phyloP scores from a whole-genome alignment of 1,284 basidiomycete genomes.

The Cryptococcus jaspeensis region DNA sequence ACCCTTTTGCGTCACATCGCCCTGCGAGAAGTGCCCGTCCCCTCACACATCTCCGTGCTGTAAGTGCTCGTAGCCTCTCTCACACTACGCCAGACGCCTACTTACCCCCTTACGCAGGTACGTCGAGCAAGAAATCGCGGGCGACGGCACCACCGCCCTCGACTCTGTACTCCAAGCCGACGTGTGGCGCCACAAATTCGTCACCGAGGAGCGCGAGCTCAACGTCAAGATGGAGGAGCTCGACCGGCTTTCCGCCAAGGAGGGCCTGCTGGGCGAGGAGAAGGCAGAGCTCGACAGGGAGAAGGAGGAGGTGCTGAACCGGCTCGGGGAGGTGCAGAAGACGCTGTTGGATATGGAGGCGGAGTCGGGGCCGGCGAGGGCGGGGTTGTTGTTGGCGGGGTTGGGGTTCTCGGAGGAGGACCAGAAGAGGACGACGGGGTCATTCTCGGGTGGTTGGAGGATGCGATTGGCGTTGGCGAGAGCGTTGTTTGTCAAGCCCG shows the following conservation, averaged over 20 bases:
- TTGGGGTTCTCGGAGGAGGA: slow-evolving; percentile 88
- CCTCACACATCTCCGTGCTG: slow-evolving; percentile 90
- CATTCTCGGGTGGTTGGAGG: slow-evolving; percentile 98
- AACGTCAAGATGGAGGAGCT: slow-evolving; percentile 70
- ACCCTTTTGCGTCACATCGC: slow-evolving; percentile 95
- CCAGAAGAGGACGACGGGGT: slow-evolving; percentile 74
- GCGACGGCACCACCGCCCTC: slow-evolving; percentile 88
- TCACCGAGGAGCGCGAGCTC: slow-evolving; percentile 74
- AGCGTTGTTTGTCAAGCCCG: slow-evolving; percentile 89
- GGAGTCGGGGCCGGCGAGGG: slow-evolving; percentile 90
- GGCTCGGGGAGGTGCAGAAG: slow-evolving; percentile 89
- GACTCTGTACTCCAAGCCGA: slow-evolving; percentile 95
- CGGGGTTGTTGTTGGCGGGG: slow-evolving; percentile 84
- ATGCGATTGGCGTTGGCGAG: slow-evolving; percentile 97
- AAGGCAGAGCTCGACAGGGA: slow-evolving; percentile 71
- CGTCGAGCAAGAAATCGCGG: slow-evolving; percentile 96
- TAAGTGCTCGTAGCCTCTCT: slow-evolving; percentile 44
- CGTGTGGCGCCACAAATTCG: slow-evolving; percentile 88
- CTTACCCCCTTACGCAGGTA: slow-evolving; percentile 49
- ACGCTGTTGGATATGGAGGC: slow-evolving; percentile 96
- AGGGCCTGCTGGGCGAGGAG: slow-evolving; percentile 56
- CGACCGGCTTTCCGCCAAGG: slow-evolving; percentile 54
- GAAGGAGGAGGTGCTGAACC: slow-evolving; percentile 78
- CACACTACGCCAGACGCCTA: neutral
- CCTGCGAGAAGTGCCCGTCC: slow-evolving; percentile 89